Evolutionary conservation across 2,329 filamentous ascomycete species (phyloP).

Genomic region (Alternaria consortialis): DNA sequence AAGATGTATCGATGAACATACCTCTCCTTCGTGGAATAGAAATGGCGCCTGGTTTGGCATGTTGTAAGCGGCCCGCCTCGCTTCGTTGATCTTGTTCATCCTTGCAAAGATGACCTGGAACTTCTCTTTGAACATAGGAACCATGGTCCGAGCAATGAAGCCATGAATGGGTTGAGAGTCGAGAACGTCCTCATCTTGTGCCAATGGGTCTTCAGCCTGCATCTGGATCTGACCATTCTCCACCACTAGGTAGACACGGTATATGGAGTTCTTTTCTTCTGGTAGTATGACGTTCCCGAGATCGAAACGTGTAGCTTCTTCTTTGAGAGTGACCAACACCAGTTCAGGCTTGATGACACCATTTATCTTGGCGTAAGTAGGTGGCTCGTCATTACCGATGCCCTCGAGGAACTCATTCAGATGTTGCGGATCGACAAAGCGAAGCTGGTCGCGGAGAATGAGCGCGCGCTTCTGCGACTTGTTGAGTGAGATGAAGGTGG

Average conservation of each 20-base stretch:
- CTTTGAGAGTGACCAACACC: slow-evolving; percentile 31
- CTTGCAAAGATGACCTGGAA: slow-evolving; percentile 32
- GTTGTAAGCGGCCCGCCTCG: slow-evolving; percentile 31
- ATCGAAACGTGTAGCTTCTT: slow-evolving; percentile 33
- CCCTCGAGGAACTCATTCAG: slow-evolving; percentile 40
- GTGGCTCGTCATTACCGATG: slow-evolving; percentile 39
- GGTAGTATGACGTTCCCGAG: slow-evolving; percentile 42
- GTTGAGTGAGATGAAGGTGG: slow-evolving; percentile 33
- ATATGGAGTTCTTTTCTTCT: slow-evolving; percentile 23
- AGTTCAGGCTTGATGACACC: slow-evolving; percentile 33
- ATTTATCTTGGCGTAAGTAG: slow-evolving; percentile 36
- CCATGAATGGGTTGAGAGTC: slow-evolving; percentile 33
- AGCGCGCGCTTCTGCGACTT: slow-evolving; percentile 40
- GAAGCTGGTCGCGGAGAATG: slow-evolving; percentile 40
- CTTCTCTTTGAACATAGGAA: slow-evolving; percentile 38
- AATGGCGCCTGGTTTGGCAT: slow-evolving; percentile 21
- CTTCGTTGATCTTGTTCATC: slow-evolving; percentile 35
- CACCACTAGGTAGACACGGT: slow-evolving; percentile 25
- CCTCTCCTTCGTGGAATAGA: slow-evolving; percentile 34
- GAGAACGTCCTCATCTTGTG: slow-evolving; percentile 24
- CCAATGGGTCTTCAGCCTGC: slow-evolving; percentile 28
- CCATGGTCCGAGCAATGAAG: slow-evolving; percentile 33
- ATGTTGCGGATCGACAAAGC: slow-evolving; percentile 33
- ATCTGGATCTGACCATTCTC: slow-evolving; percentile 33
- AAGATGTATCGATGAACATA: slow-evolving; percentile 11